Conservation (phyloP, 441 rosid species). For the Gossypium laxum region DNA sequence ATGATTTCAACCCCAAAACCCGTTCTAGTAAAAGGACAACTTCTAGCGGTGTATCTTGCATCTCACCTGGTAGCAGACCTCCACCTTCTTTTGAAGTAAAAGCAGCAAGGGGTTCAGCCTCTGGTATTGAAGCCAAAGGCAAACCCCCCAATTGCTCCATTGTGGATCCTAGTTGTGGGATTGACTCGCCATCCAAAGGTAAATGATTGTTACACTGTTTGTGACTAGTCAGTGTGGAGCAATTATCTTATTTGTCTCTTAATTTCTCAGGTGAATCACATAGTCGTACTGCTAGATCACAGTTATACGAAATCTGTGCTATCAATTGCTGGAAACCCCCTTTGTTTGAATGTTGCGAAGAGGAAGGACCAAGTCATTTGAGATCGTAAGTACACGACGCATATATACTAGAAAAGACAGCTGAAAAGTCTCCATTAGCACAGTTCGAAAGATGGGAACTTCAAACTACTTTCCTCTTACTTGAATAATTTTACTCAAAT, state of each 20-base stretch:
- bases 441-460: neutral
- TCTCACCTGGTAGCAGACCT: constrained; percentile 22
- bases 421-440: neutral
- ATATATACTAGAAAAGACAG: neutral
- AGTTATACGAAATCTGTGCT: constrained; percentile 55
- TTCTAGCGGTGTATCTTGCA: constrained; percentile 3
- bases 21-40: constrained; percentile 16
- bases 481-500: neutral
- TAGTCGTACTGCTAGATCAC: constrained; percentile 46
- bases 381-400: constrained; percentile 41
- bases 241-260: constrained; percentile 11
- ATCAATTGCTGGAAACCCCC: constrained; percentile 76
- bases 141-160: constrained; percentile 15
- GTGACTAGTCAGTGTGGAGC: constrained; percentile 2
- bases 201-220: constrained; percentile 9
- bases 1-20: constrained; percentile 15
- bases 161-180: constrained; percentile 24
- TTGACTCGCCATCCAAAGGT: constrained; percentile 22
- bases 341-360: constrained; percentile 52
- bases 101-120: constrained; percentile 4
- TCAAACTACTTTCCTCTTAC: neutral
- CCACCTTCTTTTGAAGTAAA: neutral
- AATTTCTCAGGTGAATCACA: constrained; percentile 35
- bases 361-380: constrained; percentile 72
- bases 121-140: constrained; percentile 16